phyloP scores from a whole-genome alignment of 768 basidiomycete genomes.

The Trametes punicea region DNA sequence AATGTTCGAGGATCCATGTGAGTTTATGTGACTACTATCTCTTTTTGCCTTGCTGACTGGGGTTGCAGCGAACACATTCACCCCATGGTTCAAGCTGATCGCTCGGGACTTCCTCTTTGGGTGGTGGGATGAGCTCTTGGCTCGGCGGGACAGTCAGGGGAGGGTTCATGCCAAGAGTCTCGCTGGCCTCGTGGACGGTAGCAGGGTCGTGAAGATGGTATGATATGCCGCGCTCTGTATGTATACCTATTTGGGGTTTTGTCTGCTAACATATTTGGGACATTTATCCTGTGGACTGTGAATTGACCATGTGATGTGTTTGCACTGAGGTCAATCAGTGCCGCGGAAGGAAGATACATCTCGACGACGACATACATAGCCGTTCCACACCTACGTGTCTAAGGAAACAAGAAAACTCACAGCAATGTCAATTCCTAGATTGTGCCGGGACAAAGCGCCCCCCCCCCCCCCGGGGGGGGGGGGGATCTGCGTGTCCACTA shows the following conservation, averaged over 20 bases:
- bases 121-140: slow-evolving; percentile 94
- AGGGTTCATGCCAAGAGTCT: slow-evolving; percentile 62
- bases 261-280: too few species aligned
- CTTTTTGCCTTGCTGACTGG: background rate
- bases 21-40: slow-evolving; percentile 22
- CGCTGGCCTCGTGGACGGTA: slow-evolving; percentile 64
- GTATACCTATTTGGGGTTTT: background rate
- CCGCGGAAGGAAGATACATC: too few species aligned
- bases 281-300: too few species aligned
- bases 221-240: slow-evolving; percentile 19
- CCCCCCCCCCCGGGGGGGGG: too few species aligned
- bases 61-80: slow-evolving; percentile 75
- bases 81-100: slow-evolving; percentile 99
- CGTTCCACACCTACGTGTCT: too few species aligned
- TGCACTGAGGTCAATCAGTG: too few species aligned
- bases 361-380: too few species aligned
- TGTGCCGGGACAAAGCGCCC: too few species aligned
- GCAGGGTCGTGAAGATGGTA: slow-evolving; percentile 68
- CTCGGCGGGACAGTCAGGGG: slow-evolving; percentile 53
- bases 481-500: too few species aligned
- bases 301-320: too few species aligned
- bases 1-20: slow-evolving; percentile 85
- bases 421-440: too few species aligned
- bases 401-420: too few species aligned
- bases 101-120: slow-evolving; percentile 95